Conservation (phyloP, 2,329 filamentous ascomycete species). For the Zalaria sp. region DNA sequence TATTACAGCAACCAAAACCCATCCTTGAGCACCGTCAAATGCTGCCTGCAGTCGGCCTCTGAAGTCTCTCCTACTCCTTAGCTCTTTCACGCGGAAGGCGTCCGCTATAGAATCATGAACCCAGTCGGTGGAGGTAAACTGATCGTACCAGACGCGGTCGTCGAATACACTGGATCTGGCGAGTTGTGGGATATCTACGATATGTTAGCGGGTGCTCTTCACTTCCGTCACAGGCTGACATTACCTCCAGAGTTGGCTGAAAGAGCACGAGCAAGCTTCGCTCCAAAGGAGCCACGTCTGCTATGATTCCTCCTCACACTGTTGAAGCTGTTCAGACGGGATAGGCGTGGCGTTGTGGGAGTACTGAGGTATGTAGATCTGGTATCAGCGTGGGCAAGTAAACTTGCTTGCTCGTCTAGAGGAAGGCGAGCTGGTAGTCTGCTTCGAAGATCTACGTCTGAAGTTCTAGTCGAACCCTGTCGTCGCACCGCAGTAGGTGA, state of each 20-base stretch:
- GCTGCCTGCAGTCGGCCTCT: constrained; percentile 63
- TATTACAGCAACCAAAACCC: constrained; percentile 83
- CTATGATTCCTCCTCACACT: constrained; percentile 26
- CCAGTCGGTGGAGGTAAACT: constrained; percentile 96
- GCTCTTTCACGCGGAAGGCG: constrained; percentile 71
- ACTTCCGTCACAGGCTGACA: neutral
- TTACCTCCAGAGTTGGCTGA: constrained; percentile 1
- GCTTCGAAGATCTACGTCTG: constrained; percentile 20
- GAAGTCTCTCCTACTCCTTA: constrained; percentile 70
- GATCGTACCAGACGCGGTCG: constrained; percentile 95
- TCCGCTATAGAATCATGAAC: constrained; percentile 95
- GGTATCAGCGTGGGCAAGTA: constrained; percentile 27
- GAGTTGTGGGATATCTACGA: constrained; percentile 21
- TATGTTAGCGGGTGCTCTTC: too few species aligned
- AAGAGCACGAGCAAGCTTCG: constrained; percentile 42
- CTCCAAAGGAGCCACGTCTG: constrained; percentile 35
- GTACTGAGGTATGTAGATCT: constrained; percentile 27
- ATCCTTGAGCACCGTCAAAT: constrained; percentile 82
- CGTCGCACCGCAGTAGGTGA: constrained; percentile 17
- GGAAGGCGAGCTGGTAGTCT: constrained; percentile 13
- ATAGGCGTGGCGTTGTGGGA: constrained; percentile 25
- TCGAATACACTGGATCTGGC: constrained; percentile 55
- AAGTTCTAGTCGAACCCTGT: constrained; percentile 11
- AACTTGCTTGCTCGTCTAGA: constrained; percentile 31
- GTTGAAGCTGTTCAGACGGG: constrained; percentile 15